Conservation (phyloP, 352 stramenopile species). For the Peronospora farinosa region DNA sequence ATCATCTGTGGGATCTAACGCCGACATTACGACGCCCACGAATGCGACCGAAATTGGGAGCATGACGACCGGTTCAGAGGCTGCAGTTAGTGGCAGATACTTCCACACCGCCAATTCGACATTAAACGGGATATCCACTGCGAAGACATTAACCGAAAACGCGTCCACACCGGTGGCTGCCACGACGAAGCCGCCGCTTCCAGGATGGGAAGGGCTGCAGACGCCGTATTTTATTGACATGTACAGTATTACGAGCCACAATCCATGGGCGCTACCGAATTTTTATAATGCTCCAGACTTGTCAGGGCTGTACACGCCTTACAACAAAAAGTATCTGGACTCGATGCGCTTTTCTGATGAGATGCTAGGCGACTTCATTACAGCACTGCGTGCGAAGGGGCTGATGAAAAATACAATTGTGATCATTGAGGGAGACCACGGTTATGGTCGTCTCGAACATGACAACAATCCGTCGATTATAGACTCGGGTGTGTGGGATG, state of each 20-base stretch:
- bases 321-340: conserved; percentile 68
- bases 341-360: conserved; percentile 65
- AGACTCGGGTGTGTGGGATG: conserved; percentile 60
- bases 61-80: conserved; percentile 10
- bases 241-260: conserved; percentile 73
- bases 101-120: conserved; percentile 15
- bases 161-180: no score
- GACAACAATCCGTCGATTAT: conserved; percentile 60
- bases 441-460: conserved; percentile 60
- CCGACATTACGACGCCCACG: neutral
- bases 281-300: conserved; percentile 47
- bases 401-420: conserved; percentile 74
- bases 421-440: conserved; percentile 62
- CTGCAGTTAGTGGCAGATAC: conserved; percentile 23
- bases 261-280: conserved; percentile 46
- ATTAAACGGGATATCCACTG: neutral
- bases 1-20: neutral
- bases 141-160: conserved; percentile 3
- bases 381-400: conserved; percentile 37
- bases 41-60: conserved; percentile 12
- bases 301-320: conserved; percentile 46
- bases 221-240: conserved; percentile 74
- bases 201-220: conserved; percentile 52
- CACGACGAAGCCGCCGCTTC: conserved; percentile 23
- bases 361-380: conserved; percentile 58